Conservation (phyloP, 2,329 filamentous ascomycete species). For the Colletotrichum lini region DNA sequence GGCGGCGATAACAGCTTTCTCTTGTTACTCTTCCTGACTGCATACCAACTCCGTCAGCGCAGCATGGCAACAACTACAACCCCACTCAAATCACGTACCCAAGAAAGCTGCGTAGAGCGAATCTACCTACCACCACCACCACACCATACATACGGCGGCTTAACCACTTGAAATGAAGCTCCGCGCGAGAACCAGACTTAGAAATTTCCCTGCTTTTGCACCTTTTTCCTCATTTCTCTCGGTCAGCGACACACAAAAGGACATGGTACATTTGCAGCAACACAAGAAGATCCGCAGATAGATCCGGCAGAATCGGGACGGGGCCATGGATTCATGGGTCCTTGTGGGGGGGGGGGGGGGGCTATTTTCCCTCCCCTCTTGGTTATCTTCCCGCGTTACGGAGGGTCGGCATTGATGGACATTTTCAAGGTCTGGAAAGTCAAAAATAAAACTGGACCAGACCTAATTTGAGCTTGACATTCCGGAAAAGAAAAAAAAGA, state of each 20-base stretch:
- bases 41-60: constrained; percentile 9
- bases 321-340: not conserved
- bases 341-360: no score
- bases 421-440: not conserved
- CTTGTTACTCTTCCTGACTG: no score
- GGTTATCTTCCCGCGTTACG: not conserved
- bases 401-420: not conserved
- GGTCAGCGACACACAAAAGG: not conserved
- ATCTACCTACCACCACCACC: no score
- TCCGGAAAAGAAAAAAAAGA: no score
- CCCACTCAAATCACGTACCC: not conserved
- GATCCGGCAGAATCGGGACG: not conserved
- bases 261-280: not conserved
- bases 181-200: not conserved
- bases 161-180: not conserved
- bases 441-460: not conserved
- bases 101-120: constrained; percentile 1
- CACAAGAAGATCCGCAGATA: constrained; percentile 10
- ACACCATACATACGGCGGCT: not conserved
- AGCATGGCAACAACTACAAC: not conserved
- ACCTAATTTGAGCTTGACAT: not conserved
- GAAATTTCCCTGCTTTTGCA: not conserved
- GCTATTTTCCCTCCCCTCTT: not conserved
- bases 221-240: not conserved
- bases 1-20: not conserved